Percentiles rank a stretch among this genome's conserved stretches.
These are phyloP conservation scores for Neophaeococcomyces aloes DNA, from an alignment of 2,329 filamentous ascomycete species.

Conservation along the genomic window DNA sequence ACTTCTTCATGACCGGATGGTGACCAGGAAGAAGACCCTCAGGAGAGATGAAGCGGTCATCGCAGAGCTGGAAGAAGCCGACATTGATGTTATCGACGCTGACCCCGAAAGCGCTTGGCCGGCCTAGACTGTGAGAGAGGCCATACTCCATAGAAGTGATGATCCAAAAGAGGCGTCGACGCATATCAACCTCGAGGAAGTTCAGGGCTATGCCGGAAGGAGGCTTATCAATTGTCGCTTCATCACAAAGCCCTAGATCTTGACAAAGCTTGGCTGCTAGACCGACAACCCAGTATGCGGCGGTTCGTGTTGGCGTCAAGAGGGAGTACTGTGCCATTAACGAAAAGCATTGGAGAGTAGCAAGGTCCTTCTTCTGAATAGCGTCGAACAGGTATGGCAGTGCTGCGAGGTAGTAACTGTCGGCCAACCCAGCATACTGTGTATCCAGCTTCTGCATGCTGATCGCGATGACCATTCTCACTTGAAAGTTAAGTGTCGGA, in stretches of 20 bases:
- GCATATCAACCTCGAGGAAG: slow-evolving; percentile 74
- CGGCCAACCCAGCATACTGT: slow-evolving; percentile 83
- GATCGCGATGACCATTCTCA: slow-evolving; percentile 88
- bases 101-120: slow-evolving; percentile 75
- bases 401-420: slow-evolving; percentile 88
- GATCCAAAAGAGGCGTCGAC: slow-evolving; percentile 78
- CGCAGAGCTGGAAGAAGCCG: slow-evolving; percentile 68
- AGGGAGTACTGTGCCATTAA: slow-evolving; percentile 86
- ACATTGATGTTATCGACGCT: slow-evolving; percentile 75
- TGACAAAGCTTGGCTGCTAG: slow-evolving; percentile 80
- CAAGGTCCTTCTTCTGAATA: slow-evolving; percentile 77
- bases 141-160: slow-evolving; percentile 81
- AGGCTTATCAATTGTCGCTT: slow-evolving; percentile 67
- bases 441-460: slow-evolving; percentile 85
- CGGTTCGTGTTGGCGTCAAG: slow-evolving; percentile 80
- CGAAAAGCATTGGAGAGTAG: slow-evolving; percentile 78
- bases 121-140: slow-evolving; percentile 74
- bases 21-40: slow-evolving; percentile 61
- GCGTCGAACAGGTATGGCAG: slow-evolving; percentile 74
- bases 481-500: slow-evolving; percentile 74
- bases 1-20: slow-evolving; percentile 68
- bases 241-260: slow-evolving; percentile 75
- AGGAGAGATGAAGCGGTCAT: slow-evolving; percentile 72
- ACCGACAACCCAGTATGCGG: slow-evolving; percentile 87
- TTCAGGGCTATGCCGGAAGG: slow-evolving; percentile 52